Evolutionary conservation across 768 basidiomycete genomes (phyloP), one percentile per base, ranked within the genome.

Genomic region (Paxillus rubicundulus): DNA sequence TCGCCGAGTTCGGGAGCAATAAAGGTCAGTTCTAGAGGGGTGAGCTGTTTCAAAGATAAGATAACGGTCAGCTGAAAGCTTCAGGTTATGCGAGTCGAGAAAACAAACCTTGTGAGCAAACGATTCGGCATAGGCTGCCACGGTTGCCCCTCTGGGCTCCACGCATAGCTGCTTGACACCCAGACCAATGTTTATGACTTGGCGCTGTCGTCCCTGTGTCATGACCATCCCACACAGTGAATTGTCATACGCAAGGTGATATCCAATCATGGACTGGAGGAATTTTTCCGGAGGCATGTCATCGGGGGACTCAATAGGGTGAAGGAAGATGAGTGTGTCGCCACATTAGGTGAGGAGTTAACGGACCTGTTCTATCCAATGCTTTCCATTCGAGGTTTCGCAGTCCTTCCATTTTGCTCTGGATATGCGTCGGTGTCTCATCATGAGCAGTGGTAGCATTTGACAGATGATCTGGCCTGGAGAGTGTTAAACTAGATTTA

Each of bases 181-280:
- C n/a, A 92, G 73, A 2, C 90, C 90, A 60, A 92, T 84, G 68
- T 90, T 89, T 59, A 88, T 75, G 44, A 92, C 90, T 51, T 87
- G 83, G 41, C 82, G 78, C 49, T 84, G 82, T 9, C 77, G 76
- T 3, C 90, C 90, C 59, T 92, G 89, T 1, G 87, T 87, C 81
- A 92, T 89, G 36, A 85, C 83, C 86, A 91, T 89, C n/a, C 85
- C 87, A 49, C 88, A 82, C 9, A 91, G 66, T 9, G 85, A 86
- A 52, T 79, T 80, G 54, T 85, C 82, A 58, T 77, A 83, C 1
- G 82, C 76, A 42, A 88, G 80, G 53, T 88, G 86, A 59, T 91
- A 91, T 7, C 88, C 88, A 52, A 91, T 91, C 80, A 85, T 86
- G 1, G 87, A 86, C 20, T 82, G 80, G 16, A 84, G 73, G 46